Base-by-base conservation (phyloP, 2,329 filamentous ascomycete species). In the Blastomyces silverae region DNA sequence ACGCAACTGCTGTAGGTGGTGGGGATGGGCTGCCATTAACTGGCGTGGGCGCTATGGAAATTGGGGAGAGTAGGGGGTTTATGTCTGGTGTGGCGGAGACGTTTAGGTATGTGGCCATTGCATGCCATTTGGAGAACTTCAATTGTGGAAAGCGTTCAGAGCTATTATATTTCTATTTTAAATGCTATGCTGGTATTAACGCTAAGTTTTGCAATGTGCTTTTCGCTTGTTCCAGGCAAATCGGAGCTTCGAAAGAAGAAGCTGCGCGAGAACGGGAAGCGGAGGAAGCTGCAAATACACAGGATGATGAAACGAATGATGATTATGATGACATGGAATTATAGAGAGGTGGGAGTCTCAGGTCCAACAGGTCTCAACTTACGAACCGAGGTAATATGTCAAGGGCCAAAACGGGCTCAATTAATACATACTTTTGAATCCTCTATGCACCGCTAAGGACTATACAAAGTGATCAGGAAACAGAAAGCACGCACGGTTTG, bases 11-110 rank as follows among this genome's bases (percentile, higher is more conserved):
- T 13, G 73, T 70, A 37, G 85, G 84, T 25, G 89, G 84, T 10
- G 87, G 86, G 3, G 87, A 87, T 28, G 87, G 92, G n/a, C 85
- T 91, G 64, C 83, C 89, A 64, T 80, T 89, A 74, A 88, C 87
- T 60, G 93, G 93, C 28, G 89, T 97, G 0, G 94, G 94, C 1
- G 90, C 90, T 1, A 92, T 97, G 89, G 94, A 99, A 79, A 82
- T 97, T 59, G 89, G 90, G 0, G 93, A 97, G 79, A 90, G 87
- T 64, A 84, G 93, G 71, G 88, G 87, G 0, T 96, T 97, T 73
- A 86, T 97, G 67, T 82, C 86, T 1, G 90, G 90, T 0, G 91
- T 97, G 1, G 88, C 97, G 68, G 92, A 97, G 75, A 91, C 90
- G 4, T 82, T 97, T 71, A 81, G 85, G 83, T 83, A 76, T 67